Evolutionary conservation across 2,329 filamentous ascomycete genomes (phyloP), one percentile per base, ranked within the genome.

Genomic region (Arthrobotrys musiformis): DNA sequence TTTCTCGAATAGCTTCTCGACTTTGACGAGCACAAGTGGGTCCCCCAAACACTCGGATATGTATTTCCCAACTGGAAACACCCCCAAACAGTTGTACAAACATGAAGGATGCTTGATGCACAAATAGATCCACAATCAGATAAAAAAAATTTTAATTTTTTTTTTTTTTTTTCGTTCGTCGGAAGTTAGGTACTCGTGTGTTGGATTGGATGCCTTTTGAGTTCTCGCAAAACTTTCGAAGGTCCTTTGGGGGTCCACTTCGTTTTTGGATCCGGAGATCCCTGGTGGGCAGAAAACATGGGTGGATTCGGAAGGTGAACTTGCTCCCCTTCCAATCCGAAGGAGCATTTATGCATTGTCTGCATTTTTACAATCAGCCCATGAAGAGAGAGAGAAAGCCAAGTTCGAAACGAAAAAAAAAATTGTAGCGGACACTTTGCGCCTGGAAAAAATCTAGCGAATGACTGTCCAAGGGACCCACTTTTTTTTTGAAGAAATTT

Each of bases 231-330:
- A 62, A 62, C 22, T 30, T 46, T 62, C 35, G 40, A 62, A 33
- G 30, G 8, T 15, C 58, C 48, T 48, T 40, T 58, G n/a, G 50
- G 42, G 54, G 56, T 4, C 37, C 56, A n/a, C 44, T 58, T 56
- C 17, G 26, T 70, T 46, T 42, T 70, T 26, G 58, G 56, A 33
- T 26, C 17, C n/a, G 22, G 15, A 8, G 24, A 30, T 48, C 13
- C 48, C 30, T 15, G n/a, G 15, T 37, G 33, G 37, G 44, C 9
- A 48, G 50, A 58, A 15, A 72, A 24, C 35, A 48, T 50, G 15
- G 11, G n/a, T 70, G 19, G 17, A 54, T 70, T 58, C 37, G 68
- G 68, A 72, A 72, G 68, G 68, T 72, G 48, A n/a, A 70, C 8
- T 64, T 37, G 48, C 22, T 58, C 54, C 54, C 30, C 54, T n/a